Percentiles rank a stretch among this genome's conserved stretches.
phyloP scores from a whole-genome alignment of 306 rosid species.

The Cicer bijugum region DNA sequence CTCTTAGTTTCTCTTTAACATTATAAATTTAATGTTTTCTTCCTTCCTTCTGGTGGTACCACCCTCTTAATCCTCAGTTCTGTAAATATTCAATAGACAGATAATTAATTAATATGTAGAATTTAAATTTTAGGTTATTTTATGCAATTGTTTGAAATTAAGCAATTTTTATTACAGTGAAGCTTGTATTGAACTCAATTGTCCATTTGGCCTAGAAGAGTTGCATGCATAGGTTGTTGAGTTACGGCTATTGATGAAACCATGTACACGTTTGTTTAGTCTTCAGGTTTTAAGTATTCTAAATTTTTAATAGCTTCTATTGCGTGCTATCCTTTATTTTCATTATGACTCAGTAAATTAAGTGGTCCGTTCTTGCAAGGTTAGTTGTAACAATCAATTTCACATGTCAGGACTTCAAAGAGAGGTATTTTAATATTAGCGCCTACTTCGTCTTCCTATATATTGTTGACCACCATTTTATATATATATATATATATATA shows the following conservation, averaged over 20 bases:
- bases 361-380: slow-evolving; percentile 47
- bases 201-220: slow-evolving; percentile 18
- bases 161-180: not conserved
- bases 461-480: too few relatives aligned
- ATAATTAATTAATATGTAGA: slow-evolving; percentile 1
- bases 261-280: not conserved
- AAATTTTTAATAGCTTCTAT: not conserved
- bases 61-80: slow-evolving; percentile 25
- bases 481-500: too few relatives aligned
- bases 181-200: slow-evolving; percentile 32
- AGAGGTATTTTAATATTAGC: too few relatives aligned
- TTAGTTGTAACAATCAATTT: slow-evolving; percentile 36
- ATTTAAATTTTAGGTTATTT: too few relatives aligned
- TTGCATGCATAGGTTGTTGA: slow-evolving; percentile 39
- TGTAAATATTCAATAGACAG: slow-evolving; percentile 50
- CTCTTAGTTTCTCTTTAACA: slow-evolving; percentile 40
- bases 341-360: slow-evolving; percentile 26
- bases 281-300: not conserved
- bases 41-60: slow-evolving; percentile 12
- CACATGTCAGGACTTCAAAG: not conserved
- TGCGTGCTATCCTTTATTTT: not conserved
- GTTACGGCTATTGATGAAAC: slow-evolving; percentile 9
- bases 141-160: not conserved
- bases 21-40: slow-evolving; percentile 43
- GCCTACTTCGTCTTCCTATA: too few relatives aligned